Base-by-base conservation (phyloP, 2,329 filamentous ascomycete species). In the Trichoderma hamatum region DNA sequence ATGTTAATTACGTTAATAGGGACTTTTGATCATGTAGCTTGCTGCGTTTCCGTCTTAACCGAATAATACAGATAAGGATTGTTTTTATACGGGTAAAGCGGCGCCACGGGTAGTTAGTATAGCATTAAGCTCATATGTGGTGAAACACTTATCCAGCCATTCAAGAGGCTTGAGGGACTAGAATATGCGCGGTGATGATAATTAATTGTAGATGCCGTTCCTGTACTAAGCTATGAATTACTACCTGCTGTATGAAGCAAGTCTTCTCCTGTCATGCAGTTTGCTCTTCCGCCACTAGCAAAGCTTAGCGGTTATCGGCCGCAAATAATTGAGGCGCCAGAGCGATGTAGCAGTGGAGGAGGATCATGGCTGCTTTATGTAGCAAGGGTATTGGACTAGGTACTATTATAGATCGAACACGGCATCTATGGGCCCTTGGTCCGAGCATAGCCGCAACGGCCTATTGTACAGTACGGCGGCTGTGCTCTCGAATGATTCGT, bases 161-260 rank as follows among this genome's bases (percentile, higher is more conserved):
- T 19, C 19, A 7, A 43, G 39, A 43, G 39, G 16, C 39, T 43
- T 19, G 9, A 43, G 16, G n/a, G 39, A 43, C 39, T n/a, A 43
- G 39, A 43, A 6, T 3, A 43, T 43, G 39, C 19, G 19, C 39
- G 39, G 39, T 43, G 39, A 43, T 34, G 32, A 19, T 43, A 28
- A 19, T 43, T 21, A 3, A 34, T 19, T n/a, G 21, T 59, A 19
- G 34, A 59, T 59, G 14, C 56, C 56, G 21, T 39, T 39, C 26
- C 56, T 13, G 56, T 26, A 19, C 56, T 24, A 26, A 59, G 9
- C 56, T 43, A 5, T 5, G 2, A 6, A 6, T 59, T 39, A 59
- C 32, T 28, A 59, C 56, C 56, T 59, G 56, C 56, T 59, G 24
- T n/a, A 59, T 43, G 19, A 28, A 36, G 56, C 56, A 59, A 59